Base-by-base conservation (phyloP, 2,329 filamentous ascomycete genomes). In the Ceratocystis huliohia region DNA sequence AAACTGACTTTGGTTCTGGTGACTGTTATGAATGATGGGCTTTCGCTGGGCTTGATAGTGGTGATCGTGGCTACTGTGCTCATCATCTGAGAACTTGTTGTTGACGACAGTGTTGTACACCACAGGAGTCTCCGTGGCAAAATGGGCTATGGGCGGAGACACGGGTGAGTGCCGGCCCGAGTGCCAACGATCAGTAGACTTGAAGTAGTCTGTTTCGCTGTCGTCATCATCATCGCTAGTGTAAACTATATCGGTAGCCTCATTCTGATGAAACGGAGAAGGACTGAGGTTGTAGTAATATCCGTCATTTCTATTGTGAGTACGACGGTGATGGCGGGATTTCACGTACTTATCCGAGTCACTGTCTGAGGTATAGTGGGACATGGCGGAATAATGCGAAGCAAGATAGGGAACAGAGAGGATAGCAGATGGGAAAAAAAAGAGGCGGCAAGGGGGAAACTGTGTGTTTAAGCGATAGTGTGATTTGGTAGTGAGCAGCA, bases 61-160 rank as follows among this genome's bases (percentile, higher is more conserved):
- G 15, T 3, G 37, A 33, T 3, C n/a, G 20, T 22, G 45, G 3
- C 28, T 22, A n/a, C 44, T 63, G 13, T 57, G 30, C 44, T 66
- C 65, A 22, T 66, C 61, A 28, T 66, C 59, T 4, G 65, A 48
- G 22, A 53, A 50, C 7, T 61, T 41, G 33, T 63, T 62, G 46
- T 41, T 37, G 56, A 59, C 28, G 22, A 63, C 41, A 15, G 61
- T 56, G 37, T 61, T 67, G 66, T 61, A 59, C 10, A 67, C 64
- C 3, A 67, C 44, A 1, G 61, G 61, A 20, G 22, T n/a, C 46
- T 48, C 20, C 17, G 61, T 2, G 17, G 15, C n/a, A n/a, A n/a
- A 30, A 10, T 20, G 44, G 13, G 17, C 1, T 6, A 7, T 5
- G 20, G 20, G n/a, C 13, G 50, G 4, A 50, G 50, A 17, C 15